Conservation (phyloP, 257 asterid genomes). For the Solanum rostratum region DNA sequence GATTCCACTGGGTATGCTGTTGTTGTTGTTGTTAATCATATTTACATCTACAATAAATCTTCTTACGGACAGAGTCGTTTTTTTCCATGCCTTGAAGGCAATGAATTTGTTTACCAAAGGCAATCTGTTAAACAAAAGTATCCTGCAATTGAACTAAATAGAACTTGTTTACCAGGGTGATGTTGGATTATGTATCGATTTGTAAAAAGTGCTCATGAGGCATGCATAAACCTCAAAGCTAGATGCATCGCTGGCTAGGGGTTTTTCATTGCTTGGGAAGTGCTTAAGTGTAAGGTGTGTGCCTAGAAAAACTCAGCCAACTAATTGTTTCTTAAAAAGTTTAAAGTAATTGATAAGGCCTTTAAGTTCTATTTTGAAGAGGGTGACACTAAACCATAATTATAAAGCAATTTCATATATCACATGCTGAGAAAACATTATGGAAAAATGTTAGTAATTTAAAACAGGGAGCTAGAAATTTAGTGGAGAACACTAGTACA, state of each 20-base stretch:
- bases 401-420: neutral
- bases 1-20: no score
- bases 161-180: neutral
- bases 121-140: neutral
- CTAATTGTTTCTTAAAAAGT: neutral
- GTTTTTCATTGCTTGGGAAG: neutral
- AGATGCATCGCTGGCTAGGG: neutral
- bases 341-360: neutral
- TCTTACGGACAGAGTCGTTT: neutral
- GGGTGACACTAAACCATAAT: neutral
- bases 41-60: neutral
- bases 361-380: neutral
- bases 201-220: neutral
- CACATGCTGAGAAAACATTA: neutral
- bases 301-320: neutral
- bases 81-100: neutral
- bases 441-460: neutral
- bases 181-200: neutral
- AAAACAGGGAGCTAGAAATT: neutral
- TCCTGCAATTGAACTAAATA: neutral
- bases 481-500: neutral
- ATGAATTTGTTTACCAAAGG: no score
- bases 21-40: no score
- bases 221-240: neutral
- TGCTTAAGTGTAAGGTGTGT: neutral